Percentiles rank a stretch among this genome's conserved stretches.
Conservation (phyloP, 1,284 basidiomycete genomes). For the Leccinum angustisporum region DNA sequence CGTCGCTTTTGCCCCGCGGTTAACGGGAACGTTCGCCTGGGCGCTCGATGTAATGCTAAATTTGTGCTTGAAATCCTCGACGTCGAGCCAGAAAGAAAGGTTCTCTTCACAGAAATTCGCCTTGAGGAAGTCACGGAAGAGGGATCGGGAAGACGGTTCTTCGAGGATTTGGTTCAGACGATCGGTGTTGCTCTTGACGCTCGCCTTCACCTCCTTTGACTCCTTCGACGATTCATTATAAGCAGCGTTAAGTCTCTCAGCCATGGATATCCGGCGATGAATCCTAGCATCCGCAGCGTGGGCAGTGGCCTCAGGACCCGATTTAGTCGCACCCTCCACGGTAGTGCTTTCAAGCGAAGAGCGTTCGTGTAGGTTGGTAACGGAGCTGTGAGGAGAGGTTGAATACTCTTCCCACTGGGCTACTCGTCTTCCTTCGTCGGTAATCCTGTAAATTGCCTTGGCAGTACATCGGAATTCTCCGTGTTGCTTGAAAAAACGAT, state of each 20-base stretch:
- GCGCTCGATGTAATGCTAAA: slow-evolving; percentile 95
- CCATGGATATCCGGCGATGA: slow-evolving; percentile 75
- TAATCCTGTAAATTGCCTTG: slow-evolving; percentile 92
- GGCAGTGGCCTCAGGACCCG: slow-evolving; percentile 35
- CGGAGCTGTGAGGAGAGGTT: slow-evolving; percentile 65
- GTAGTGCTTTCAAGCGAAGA: slow-evolving; percentile 42
- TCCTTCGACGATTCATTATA: slow-evolving; percentile 52
- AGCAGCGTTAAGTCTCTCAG: slow-evolving; percentile 65
- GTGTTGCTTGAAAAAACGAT: slow-evolving; percentile 56
- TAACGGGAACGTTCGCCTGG: slow-evolving; percentile 54
- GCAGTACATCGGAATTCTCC: slow-evolving; percentile 95
- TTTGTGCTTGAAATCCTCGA: slow-evolving; percentile 94
- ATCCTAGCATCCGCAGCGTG: slow-evolving; percentile 61
- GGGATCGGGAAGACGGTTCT: slow-evolving; percentile 83
- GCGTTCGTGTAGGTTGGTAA: slow-evolving; percentile 55
- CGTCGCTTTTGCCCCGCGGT: slow-evolving; percentile 50
- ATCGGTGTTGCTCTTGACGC: slow-evolving; percentile 88
- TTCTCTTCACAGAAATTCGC: slow-evolving; percentile 99
- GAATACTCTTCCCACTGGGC: slow-evolving; percentile 76
- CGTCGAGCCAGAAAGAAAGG: slow-evolving; percentile 94
- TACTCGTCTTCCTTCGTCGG: slow-evolving; percentile 83
- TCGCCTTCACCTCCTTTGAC: slow-evolving; percentile 50
- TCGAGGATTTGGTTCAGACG: slow-evolving; percentile 91
- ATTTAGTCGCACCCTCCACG: slow-evolving; percentile 45
- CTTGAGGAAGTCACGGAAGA: slow-evolving; percentile 94